Base-by-base conservation (phyloP, 2,329 filamentous ascomycete genomes). In the Diaporthe caulivora region DNA sequence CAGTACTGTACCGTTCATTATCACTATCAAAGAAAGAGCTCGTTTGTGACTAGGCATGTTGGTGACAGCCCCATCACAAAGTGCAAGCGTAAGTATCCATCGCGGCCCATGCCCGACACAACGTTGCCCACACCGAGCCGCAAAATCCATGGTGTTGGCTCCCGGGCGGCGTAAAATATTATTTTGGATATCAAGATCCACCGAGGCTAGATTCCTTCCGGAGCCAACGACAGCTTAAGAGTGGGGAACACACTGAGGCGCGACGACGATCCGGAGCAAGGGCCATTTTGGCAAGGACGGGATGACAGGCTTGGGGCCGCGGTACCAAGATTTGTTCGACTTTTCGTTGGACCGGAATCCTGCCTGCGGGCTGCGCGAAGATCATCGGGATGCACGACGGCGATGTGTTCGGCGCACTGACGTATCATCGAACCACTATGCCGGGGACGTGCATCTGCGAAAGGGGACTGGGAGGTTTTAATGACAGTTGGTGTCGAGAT, bases 71-170 rank as follows among this genome's bases (percentile, higher is more conserved):
- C 29, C 47, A 67, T 26, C 26, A 1, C 31, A 26, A 51, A 44
- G 44, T 9, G 62, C 44, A 65, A 34, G 44, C 7, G 44, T n/a
- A n/a, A n/a, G n/a, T 40, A 24, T 40, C 62, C 44, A 53, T 40
- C 62, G 47, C 62, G 62, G 62, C 62, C 62, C 62, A 67, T 67
- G 62, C 47, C 44, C 62, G 62, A 67, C n/a, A 47, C 62, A 53
- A 67, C 62, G 62, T 53, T 67, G 62, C 62, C 62, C 47, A 47
- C 62, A 67, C 62, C 62, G 47, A 67, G 62, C 62, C 47, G 40
- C 31, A 49, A 49, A 18, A n/a, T 40, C 37, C 37, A 10, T n/a
- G 44, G 42, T n/a, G 42, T 13, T 51, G 49, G 29, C 18, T 18
- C 10, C n/a, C 21, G 55, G 21, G 34, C 29, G 40, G 55, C 18